Evolutionary conservation across 371 early-diverging fungal species (phyloP).

Genomic region (Syncephalastrum monosporum): DNA sequence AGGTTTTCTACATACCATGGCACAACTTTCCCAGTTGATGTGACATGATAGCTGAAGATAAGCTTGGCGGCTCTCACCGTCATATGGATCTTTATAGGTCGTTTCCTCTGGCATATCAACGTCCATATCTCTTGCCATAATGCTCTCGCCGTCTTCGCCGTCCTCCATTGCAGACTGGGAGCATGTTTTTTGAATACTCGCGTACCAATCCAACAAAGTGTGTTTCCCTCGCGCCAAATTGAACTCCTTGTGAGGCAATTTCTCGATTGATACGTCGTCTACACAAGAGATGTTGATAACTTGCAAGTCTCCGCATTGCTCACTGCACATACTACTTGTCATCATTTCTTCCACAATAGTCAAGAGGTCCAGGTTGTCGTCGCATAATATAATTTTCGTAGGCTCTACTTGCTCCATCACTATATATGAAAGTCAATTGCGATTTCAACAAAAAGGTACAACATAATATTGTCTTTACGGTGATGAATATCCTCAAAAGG

Average conservation of each 20-base stretch:
- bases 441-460: too few relatives aligned
- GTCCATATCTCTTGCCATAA: not conserved
- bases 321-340: not conserved
- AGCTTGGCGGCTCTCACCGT: slow-evolving; percentile 44
- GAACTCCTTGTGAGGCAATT: slow-evolving; percentile 56
- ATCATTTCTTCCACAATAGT: not conserved
- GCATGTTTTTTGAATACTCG: too few relatives aligned
- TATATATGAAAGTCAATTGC: not conserved
- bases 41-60: slow-evolving; percentile 51
- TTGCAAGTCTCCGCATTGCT: not conserved
- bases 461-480: slow-evolving; percentile 25
- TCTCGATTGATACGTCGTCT: slow-evolving; percentile 29
- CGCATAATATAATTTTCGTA: slow-evolving; percentile 31
- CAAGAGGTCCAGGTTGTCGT: slow-evolving; percentile 29
- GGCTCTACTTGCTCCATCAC: slow-evolving; percentile 28
- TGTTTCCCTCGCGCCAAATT: slow-evolving; percentile 46
- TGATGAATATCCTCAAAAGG: slow-evolving; percentile 30
- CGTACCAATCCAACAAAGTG: slow-evolving; percentile 20
- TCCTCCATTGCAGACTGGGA: too few relatives aligned
- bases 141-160: too few relatives aligned
- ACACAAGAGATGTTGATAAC: not conserved
- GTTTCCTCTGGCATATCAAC: not conserved
- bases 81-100: slow-evolving; percentile 15
- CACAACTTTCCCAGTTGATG: slow-evolving; percentile 44
- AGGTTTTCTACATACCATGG: slow-evolving; percentile 21